Base-by-base conservation (phyloP, 2,329 filamentous ascomycete genomes). In the Fonsecaea monophora region DNA sequence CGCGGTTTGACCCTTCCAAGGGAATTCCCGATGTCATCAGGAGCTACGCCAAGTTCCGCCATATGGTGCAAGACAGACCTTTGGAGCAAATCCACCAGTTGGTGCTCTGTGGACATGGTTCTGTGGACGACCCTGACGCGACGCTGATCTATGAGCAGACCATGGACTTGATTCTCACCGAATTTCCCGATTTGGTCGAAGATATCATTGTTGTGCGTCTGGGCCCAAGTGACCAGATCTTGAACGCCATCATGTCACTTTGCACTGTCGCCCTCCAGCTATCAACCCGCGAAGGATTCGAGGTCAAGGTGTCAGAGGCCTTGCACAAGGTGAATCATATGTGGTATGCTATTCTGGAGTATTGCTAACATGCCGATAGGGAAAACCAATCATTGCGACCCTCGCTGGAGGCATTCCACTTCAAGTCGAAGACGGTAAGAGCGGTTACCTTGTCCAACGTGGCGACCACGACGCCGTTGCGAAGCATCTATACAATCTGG, bases 251-350 rank as follows among this genome's bases (percentile, higher is more conserved):
- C 50, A 84, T 95, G 68, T 87, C 89, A 42, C 89, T 90, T 58
- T 88, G 90, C 0, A 86, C 89, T 64, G 86, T 93, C 7, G 89
- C 89, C 0, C 84, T 95, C 7, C 92, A 95, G 77, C 86, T 95
- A 5, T 94, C 90, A 2, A 93, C 89, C 0, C 86, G 90, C 40
- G 92, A 95, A 75, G 91, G 92, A 0, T 95, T 95, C 73, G 92
- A 95, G 78, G 89, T 95, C 73, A 95, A 95, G 78, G 91, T 95
- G 4, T 92, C 90, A 0, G 92, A 95, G 78, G 91, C 90, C 0
- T 82, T 94, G 25, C 91, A 94, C 75, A 92, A 92, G 53, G 68
- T 69, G 55, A 65, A 61, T 15, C 25, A 37, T 53, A 1, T 5
- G 18, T 13, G 21, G 8, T 12, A n/a, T 15, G n/a, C 6, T 18